Evolutionary conservation across 1,139 yeast species (phyloP).

Genomic region (Sugiyamaella xylanicola): DNA sequence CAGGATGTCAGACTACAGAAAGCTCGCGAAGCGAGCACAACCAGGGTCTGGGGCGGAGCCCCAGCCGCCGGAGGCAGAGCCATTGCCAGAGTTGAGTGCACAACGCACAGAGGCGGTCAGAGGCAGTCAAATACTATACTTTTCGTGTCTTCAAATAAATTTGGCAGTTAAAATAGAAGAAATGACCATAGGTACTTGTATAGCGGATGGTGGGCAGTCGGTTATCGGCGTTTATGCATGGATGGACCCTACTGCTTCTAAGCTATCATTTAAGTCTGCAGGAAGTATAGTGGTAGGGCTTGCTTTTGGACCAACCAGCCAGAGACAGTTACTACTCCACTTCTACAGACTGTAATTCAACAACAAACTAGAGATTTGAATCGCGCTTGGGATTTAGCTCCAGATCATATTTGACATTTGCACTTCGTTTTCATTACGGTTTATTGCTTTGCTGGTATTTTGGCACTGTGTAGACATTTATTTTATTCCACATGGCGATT

Average conservation of each 20-base stretch:
- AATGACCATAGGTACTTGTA: no score
- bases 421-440: no score
- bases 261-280: neutral
- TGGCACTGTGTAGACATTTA: neutral
- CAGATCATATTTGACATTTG: neutral
- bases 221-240: neutral
- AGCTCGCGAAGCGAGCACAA: no score
- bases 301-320: neutral
- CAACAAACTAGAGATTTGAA: neutral
- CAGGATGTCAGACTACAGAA: no score
- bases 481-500: slow-evolving; percentile 13
- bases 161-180: no score
- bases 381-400: neutral
- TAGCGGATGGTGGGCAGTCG: neutral
- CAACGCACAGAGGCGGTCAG: no score
- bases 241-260: neutral
- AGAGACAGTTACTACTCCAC: neutral
- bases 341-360: neutral
- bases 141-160: no score
- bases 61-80: no score
- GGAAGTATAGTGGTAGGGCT: neutral
- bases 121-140: no score
- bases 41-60: no score
- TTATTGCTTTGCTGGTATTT: no score
- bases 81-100: no score